Percentiles rank a stretch among this genome's conserved stretches.
Evolutionary conservation across 1,284 basidiomycete genomes (phyloP).

Genomic region (Athelia sp.): DNA sequence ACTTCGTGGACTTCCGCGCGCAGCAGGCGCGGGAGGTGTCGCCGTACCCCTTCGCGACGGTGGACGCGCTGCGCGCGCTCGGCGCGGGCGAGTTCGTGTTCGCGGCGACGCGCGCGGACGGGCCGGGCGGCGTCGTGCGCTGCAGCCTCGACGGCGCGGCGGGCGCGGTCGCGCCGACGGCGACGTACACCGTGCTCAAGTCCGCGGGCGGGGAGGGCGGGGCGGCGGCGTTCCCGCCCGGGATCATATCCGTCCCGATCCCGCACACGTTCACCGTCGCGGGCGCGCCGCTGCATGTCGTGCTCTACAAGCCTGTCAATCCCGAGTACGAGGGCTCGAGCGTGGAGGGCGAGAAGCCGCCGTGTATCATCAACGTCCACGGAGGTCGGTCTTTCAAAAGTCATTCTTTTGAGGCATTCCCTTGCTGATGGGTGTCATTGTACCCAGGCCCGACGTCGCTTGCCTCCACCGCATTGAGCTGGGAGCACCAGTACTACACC

Average conservation of each 20-base stretch:
- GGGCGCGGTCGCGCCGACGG: not conserved
- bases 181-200: not conserved
- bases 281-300: conserved; percentile 40
- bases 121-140: not conserved
- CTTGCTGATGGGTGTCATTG: not conserved
- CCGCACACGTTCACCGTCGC: conserved; percentile 37
- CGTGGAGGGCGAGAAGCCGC: conserved; percentile 51
- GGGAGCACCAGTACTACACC: conserved; percentile 58
- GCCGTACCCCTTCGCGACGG: conserved; percentile 1
- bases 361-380: conserved; percentile 58
- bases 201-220: not conserved
- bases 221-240: not conserved
- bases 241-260: conserved; percentile 39
- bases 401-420: not conserved
- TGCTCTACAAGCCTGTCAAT: conserved; percentile 62
- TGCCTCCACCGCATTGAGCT: conserved; percentile 40
- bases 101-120: not conserved
- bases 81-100: not conserved
- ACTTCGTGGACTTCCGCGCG: conserved; percentile 38
- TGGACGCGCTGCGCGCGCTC: not conserved
- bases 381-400: conserved; percentile 42
- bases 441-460: conserved; percentile 47
- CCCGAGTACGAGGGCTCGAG: conserved; percentile 44
- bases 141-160: not conserved
- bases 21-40: conserved; percentile 15